Evolutionary conservation across 148 eudicot species (phyloP), one percentile per base, ranked within the genome.

Genomic region (Agrostemma githago): DNA sequence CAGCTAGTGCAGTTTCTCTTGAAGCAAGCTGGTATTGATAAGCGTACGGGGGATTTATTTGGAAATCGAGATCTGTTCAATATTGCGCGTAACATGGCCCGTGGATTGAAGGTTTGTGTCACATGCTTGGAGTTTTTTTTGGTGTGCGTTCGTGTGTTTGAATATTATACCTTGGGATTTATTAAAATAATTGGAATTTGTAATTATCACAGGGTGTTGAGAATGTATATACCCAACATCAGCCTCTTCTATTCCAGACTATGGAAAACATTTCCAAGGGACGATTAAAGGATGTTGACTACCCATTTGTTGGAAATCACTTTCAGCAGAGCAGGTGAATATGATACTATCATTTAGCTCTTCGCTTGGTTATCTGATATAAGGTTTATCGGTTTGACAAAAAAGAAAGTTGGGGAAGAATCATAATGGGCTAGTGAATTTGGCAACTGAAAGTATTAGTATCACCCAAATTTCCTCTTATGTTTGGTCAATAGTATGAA

Each of bases 221-320:
- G 86, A 94, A 94, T 78, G 98, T 94, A 7, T 94, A 94, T 77
- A 94, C 98, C 71, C 98, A 94, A 82, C 98, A 94, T 86, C 98
- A 94, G 83, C 98, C 98, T 17, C 93, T 89, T 63, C 77, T 94
- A 60, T 82, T 83, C 73, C 98, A 91, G 76, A 91, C 88, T 10
- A 85, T 94, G 97, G 98, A 94, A 79, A 94, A 86, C 84, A 91
- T 94, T 76, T 75, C 82, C 42, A 94, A 87, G 81, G 97, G 97
- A n/a, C 80, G 97, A 77, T 78, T 94, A 86, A 87, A 86, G 82
- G 97, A 94, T 74, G 88, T 89, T 62, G 97, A 94, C 82, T 94
- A 94, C 81, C 97, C 98, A 34, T 84, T 76, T 77, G 80, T 89
- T 57, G 98, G 97, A 71, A 89, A 87, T 80, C 98, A 91, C 83